Evolutionary conservation across 768 basidiomycete species (phyloP).

Genomic region (Termitomyces sp.): DNA sequence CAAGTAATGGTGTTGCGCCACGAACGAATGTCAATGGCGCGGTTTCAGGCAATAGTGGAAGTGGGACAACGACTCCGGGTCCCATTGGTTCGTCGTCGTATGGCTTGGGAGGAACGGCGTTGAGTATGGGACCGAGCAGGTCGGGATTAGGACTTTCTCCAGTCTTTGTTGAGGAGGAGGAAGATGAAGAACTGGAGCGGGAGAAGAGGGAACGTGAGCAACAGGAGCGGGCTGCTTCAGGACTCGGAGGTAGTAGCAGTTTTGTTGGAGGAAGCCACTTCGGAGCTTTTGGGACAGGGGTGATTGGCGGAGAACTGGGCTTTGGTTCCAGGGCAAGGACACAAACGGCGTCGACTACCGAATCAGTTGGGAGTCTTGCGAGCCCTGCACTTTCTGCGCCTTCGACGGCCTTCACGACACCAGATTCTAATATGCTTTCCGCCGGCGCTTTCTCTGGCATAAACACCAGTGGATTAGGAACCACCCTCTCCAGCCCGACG

Average conservation of each 20-base stretch:
- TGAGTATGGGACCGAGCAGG: slow-evolving; percentile 1
- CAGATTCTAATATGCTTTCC: slow-evolving; percentile 41
- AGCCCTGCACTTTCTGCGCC: slow-evolving; percentile 17
- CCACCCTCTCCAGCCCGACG: slow-evolving; percentile 46
- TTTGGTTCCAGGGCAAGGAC: slow-evolving; percentile 47
- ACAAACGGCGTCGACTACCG: slow-evolving; percentile 42
- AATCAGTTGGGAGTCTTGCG: slow-evolving; percentile 28
- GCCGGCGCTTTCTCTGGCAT: slow-evolving; percentile 24
- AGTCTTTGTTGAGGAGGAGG: slow-evolving; percentile 68
- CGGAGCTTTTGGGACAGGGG: slow-evolving; percentile 23
- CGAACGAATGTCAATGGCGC: slow-evolving; percentile 56
- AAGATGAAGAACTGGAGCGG: slow-evolving; percentile 64
- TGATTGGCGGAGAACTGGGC: slow-evolving; percentile 28
- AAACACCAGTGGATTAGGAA: slow-evolving; percentile 28
- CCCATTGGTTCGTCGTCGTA: slow-evolving; percentile 33
- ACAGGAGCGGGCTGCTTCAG: slow-evolving; percentile 19
- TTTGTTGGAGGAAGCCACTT: slow-evolving; percentile 22
- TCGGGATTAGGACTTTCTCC: slow-evolving; percentile 46
- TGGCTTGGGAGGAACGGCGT: slow-evolving; percentile 33
- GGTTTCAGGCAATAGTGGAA: slow-evolving; percentile 11
- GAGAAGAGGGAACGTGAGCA: slow-evolving; percentile 28
- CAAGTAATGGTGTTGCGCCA: slow-evolving; percentile 51
- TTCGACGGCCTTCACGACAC: slow-evolving; percentile 57
- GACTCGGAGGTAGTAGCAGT: slow-evolving; percentile 19
- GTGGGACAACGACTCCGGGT: background rate